Base-by-base conservation (phyloP, 1,284 basidiomycete species). In the Sparassis latifolia region DNA sequence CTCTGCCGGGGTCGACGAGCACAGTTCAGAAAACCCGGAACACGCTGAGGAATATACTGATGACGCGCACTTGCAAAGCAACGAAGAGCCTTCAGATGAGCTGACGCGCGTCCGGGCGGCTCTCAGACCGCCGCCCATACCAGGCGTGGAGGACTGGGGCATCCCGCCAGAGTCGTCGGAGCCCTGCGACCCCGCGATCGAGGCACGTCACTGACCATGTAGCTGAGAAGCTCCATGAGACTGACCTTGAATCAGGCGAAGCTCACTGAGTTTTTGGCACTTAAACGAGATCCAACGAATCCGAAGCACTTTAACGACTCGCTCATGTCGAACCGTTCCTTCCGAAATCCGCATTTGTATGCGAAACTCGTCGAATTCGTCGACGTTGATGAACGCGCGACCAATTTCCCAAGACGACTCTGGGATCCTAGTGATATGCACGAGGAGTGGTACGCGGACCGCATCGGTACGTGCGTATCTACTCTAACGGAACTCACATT, bases 251-350 rank as follows among this genome's bases (percentile, higher is more conserved):
- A n/a, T 40, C 60, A 94, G 91, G 75, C 80, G 2, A 95, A 95
- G 66, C 77, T 94, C 12, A 69, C 78, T 0, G 84, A 86, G 52
- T 98, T 89, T 62, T 79, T 82, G 52, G 65, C 71, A 4, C 78
- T 93, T 51, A 96, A 92, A 66, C 71, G 64, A 45, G 75, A 84
- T 55, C 63, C 77, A 2, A 57, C 55, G 3, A 76, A 80, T 50
- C 80, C 87, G n/a, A 85, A 85, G 55, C 94, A 97, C 64, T 97
- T 97, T 73, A 98, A 98, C 66, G 90, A 93, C 64, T 89, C 89
- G 0, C 79, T 99, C 35, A 88, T 95, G 81, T 78, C 83, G 5
- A 92, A 89, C 57, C 85, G 91, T 30, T 82, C 91, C 0, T 98
- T 97, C 69, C 85, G 92, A 31, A 98, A 99, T 62, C 96, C 96